Base-by-base conservation (phyloP, 225 moss, liverwort and hornwort genomes). In the Thuidium tamariscinum region DNA sequence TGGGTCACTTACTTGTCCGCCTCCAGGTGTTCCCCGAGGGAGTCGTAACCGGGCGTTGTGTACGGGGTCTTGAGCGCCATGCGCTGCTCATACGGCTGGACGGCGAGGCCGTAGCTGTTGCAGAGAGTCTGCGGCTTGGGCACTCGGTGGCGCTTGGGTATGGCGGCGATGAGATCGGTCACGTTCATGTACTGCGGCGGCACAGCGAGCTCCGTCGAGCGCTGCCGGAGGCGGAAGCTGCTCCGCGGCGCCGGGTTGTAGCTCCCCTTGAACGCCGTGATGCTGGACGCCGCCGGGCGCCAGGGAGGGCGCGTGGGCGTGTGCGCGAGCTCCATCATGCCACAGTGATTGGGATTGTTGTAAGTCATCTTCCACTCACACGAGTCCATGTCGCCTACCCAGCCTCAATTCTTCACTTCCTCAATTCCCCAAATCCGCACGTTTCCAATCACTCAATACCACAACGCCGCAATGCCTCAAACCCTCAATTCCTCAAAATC, bases 251-350 rank as follows among this genome's bases (percentile, higher is more conserved):
- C 61, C 27, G 66, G 87, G 30, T 26, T 46, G 18, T 86, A 66
- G 74, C 13, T 64, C 26, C 87, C 87, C 51, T 88, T 68, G 34
- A 81, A 86, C 41, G 86, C 84, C 16, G 85, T 86, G 59, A 93
- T 85, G 80, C 88, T 91, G 60, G 91, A 91, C 36, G 93, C 93
- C n/a, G 91, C 93, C 9, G 91, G 93, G 44, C 93, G 91, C 93
- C 93, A 93, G 22, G 93, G 93, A 27, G 93, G 93, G 22, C 91
- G 82, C 23, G 88, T 83, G 27, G 85, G 91, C 80, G 89, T 87
- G 71, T 76, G 85, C 21, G 85, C 74, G 34, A 92, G 90, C 32
- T 83, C 86, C 90, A 87, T 87, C 82, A 86, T 89, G 80, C 90
- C 66, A 77, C 83, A 85, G 49, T 90, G 90, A 42, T 83, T 89